Evolutionary conservation across 345 rosid genomes (phyloP), one percentile per base, ranked within the genome.

Genomic region (Iberis pinnata): DNA sequence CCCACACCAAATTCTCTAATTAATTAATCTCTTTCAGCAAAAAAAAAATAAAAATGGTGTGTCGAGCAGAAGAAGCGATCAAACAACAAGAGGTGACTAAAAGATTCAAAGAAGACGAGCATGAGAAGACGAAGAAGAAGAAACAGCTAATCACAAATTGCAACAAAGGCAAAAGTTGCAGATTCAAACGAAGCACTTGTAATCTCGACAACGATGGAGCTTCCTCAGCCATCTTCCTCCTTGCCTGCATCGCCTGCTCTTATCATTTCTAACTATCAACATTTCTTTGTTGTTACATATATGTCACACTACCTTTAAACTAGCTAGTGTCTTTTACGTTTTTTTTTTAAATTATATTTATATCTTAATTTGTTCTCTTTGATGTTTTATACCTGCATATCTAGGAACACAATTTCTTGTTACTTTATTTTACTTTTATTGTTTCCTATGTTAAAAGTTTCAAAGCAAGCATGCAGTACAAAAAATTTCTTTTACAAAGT

Each of bases 201-300:
- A 76, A 59, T 58, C 82, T 78, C 44, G 84, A 86, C 61, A 76
- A 80, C 20, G 97, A 89, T 44, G 95, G 97, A 18, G 86, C 72
- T 70, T 86, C 95, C 32, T 77, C 97, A 27, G 97, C 95, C 51
- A 86, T 89, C 67, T 79, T 80, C 64, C 70, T 89, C 65, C 90
- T 89, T 7, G 94, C 94, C 38, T 89, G 90, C 58, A 86, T 89
- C 51, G 95, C 90, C 12, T 86, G 89, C 32, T 63, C 46, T 24
- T 10, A 53, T 12, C 53, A 63, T 63, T 48, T 54, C 13, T 45
- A 54, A 29, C 12, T 27, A 37, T 18, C 12, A 32, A 31, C 18
- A 32, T 13, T 9, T 62, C n/a, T 43, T 37, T 51, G 53, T 47
- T 62, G 16, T 52, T 6, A 25, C 22, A 61, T 32, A 39, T 0